These are phyloP conservation scores for Cladosporium sp. DNA, from an alignment of 2,329 filamentous ascomycete species.

Conservation along the genomic window DNA sequence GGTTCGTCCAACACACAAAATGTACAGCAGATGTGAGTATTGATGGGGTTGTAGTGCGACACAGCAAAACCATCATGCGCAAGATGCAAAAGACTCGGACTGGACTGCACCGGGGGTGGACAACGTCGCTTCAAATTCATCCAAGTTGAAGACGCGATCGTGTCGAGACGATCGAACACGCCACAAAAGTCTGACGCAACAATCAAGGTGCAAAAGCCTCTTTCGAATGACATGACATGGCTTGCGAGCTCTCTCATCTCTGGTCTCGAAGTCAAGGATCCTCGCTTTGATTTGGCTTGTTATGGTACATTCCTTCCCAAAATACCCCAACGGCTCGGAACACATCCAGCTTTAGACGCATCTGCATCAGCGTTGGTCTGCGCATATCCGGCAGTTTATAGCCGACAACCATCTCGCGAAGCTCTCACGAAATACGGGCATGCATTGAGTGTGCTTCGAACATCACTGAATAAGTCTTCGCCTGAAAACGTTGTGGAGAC, in stretches of 20 bases:
- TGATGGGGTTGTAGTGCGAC: constrained; percentile 19
- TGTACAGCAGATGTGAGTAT: neutral
- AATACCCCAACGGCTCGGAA: constrained; percentile 17
- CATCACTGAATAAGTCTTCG: constrained; percentile 4
- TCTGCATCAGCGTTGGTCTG: constrained; percentile 19
- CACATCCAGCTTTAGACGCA: constrained; percentile 21
- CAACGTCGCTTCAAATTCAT: constrained; percentile 23
- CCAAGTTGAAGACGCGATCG: neutral
- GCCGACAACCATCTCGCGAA: neutral
- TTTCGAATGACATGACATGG: neutral
- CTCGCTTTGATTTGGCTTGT: constrained; percentile 15
- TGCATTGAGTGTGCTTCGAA: constrained; percentile 15
- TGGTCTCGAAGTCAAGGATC: constrained; percentile 15
- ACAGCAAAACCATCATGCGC: constrained; percentile 19
- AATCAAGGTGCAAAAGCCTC: neutral
- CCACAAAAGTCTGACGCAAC: neutral
- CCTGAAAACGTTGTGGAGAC: constrained; percentile 12
- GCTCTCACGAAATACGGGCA: constrained; percentile 16
- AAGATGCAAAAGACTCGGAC: constrained; percentile 20
- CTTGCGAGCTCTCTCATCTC: constrained; percentile 6
- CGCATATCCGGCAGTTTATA: constrained; percentile 16
- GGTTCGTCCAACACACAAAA: neutral
- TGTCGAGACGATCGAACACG: neutral
- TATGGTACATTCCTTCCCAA: constrained; percentile 20
- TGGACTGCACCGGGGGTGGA: constrained; percentile 20